Evolutionary conservation across 495 filamentous ascomycete genomes (phyloP).

Genomic region (Poronia punctata): DNA sequence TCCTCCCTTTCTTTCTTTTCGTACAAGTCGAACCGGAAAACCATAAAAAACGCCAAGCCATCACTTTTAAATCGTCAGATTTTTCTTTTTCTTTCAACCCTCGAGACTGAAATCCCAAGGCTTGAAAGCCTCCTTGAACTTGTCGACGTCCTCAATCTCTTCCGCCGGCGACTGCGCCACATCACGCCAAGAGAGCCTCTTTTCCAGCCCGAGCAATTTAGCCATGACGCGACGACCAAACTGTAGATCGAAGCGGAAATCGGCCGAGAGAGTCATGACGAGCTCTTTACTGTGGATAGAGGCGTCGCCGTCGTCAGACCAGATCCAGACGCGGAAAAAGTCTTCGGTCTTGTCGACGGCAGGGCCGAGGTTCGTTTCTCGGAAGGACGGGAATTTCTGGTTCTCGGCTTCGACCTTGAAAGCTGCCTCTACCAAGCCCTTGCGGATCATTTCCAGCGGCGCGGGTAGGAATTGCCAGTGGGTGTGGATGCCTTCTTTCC

Average conservation of each 20-base stretch:
- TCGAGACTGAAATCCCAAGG: constrained; percentile 66
- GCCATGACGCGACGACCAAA: constrained; percentile 75
- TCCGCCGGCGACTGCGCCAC: constrained; percentile 70
- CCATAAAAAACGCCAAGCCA: not conserved
- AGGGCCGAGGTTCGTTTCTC: constrained; percentile 26
- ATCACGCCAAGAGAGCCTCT: constrained; percentile 70
- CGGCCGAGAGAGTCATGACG: constrained; percentile 39
- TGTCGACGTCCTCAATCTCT: constrained; percentile 70
- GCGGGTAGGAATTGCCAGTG: constrained; percentile 96
- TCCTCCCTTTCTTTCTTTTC: not conserved
- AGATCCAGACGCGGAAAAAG: constrained; percentile 82
- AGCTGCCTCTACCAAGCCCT: constrained; percentile 69
- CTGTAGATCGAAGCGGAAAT: constrained; percentile 50
- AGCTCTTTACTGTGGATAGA: constrained; percentile 40
- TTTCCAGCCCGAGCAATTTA: constrained; percentile 72
- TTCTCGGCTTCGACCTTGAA: constrained; percentile 84
- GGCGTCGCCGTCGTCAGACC: constrained; percentile 44
- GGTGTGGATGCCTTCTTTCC: constrained; percentile 67
- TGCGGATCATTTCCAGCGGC: constrained; percentile 51
- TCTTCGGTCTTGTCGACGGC: constrained; percentile 49
- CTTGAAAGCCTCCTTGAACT: constrained; percentile 80
- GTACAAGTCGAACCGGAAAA: no score
- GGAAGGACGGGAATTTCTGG: constrained; percentile 54
- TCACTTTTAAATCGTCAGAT: not conserved
- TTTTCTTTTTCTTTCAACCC: constrained; percentile 1